Evolutionary conservation across 345 rosid species (phyloP).

Genomic region (Ceriops zippeliana): DNA sequence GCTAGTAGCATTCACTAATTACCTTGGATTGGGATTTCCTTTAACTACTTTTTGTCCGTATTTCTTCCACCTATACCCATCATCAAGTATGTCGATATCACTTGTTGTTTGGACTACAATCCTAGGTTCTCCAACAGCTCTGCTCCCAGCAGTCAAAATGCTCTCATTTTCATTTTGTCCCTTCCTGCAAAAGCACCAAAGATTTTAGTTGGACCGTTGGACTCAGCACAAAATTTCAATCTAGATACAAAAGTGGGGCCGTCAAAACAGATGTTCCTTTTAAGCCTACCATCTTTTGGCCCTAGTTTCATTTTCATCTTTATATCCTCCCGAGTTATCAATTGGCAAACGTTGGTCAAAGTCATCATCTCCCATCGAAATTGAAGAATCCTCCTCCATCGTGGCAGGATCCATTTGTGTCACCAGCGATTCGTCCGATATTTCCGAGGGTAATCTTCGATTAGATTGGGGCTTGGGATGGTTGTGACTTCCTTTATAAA

Average conservation of each 20-base stretch:
- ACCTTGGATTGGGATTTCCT: conserved; percentile 37
- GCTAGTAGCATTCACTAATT: neutral
- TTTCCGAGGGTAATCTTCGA: conserved; percentile 13
- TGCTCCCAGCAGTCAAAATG: conserved; percentile 23
- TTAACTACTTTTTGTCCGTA: conserved; percentile 35
- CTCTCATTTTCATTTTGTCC: conserved; percentile 24
- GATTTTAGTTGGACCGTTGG: neutral
- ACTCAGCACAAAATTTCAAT: neutral
- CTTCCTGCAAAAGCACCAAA: conserved; percentile 15
- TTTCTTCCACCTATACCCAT: conserved; percentile 32
- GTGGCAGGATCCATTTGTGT: conserved; percentile 7
- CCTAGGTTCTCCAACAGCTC: conserved; percentile 28
- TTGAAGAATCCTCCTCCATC: conserved; percentile 26
- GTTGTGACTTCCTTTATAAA: conserved; percentile 30
- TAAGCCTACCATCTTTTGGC: conserved; percentile 25
- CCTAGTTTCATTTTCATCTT: conserved; percentile 28
- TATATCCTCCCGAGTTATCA: conserved; percentile 19
- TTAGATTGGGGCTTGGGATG: conserved; percentile 29
- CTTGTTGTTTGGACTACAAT: conserved; percentile 32
- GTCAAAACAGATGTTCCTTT: neutral
- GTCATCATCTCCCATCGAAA: conserved; percentile 26
- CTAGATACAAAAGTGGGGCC: neutral
- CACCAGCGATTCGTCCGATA: conserved; percentile 9
- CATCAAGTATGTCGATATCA: conserved; percentile 34
- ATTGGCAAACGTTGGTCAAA: conserved; percentile 17